A percentile compares a stretch with the other conserved stretches of the same genome.
These are phyloP conservation scores for Microcyclospora pomicola DNA, from an alignment of 2,329 filamentous ascomycete genomes.

Conservation along the genomic window DNA sequence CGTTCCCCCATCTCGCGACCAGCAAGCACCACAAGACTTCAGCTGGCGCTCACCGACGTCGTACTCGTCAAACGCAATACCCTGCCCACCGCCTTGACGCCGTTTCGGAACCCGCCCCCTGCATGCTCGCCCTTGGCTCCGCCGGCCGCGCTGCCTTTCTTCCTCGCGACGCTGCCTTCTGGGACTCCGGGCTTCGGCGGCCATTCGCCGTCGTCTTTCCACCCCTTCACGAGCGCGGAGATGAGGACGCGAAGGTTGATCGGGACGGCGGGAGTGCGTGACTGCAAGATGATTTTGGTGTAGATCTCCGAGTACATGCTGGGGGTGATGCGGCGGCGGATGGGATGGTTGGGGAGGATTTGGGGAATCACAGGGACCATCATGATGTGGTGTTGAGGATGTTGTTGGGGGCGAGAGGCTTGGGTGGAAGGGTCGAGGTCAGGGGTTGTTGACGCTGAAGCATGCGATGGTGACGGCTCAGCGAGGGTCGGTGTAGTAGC, in stretches of 20 bases:
- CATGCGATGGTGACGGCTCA: slow-evolving; percentile 6
- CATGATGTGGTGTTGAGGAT: slow-evolving; percentile 7
- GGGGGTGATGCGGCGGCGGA: slow-evolving; percentile 64
- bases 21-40: too few relatives aligned
- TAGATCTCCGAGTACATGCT: slow-evolving; percentile 70
- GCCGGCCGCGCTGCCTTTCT: slow-evolving; percentile 9
- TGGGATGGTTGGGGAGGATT: slow-evolving; percentile 60
- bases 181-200: slow-evolving; percentile 49
- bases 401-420: slow-evolving; percentile 1
- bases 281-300: slow-evolving; percentile 71
- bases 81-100: slow-evolving; percentile 32
- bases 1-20: too few relatives aligned
- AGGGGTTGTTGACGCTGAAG: slow-evolving; percentile 9
- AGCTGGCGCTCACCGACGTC: too few relatives aligned
- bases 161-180: slow-evolving; percentile 30
- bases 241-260: slow-evolving; percentile 77
- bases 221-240: slow-evolving; percentile 68
- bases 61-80: slow-evolving; percentile 23
- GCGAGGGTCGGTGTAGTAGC: slow-evolving; percentile 2
- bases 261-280: slow-evolving; percentile 69
- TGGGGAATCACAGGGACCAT: slow-evolving; percentile 60
- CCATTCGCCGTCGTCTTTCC: slow-evolving; percentile 92
- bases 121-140: slow-evolving; percentile 3
- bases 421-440: slow-evolving; percentile 6
- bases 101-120: slow-evolving; percentile 23